Conservation (phyloP, 345 rosid species). For the Fremontodendron californicum region DNA sequence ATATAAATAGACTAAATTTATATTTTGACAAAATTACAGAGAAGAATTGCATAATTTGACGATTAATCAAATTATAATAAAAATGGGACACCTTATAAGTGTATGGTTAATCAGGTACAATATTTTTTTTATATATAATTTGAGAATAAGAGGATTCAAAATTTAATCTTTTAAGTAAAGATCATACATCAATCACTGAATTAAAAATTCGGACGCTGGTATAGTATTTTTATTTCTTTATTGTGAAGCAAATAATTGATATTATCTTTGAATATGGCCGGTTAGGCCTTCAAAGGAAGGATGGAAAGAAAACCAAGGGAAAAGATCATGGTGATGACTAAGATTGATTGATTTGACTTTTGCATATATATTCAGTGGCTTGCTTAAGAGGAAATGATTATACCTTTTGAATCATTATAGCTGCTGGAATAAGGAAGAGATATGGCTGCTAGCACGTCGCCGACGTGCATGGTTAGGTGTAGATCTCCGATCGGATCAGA, state of each 20-base stretch:
- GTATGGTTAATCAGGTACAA: not conserved
- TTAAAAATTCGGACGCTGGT: too few relatives aligned
- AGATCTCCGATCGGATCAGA: too few relatives aligned
- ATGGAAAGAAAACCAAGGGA: not conserved
- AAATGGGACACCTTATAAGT: not conserved
- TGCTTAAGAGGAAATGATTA: not conserved
- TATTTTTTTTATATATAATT: too few relatives aligned
- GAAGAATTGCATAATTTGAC: too few relatives aligned
- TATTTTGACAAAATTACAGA: too few relatives aligned
- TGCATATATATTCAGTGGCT: not conserved
- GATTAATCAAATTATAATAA: too few relatives aligned
- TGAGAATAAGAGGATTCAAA: too few relatives aligned
- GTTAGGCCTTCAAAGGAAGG: not conserved
- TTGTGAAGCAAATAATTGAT: not conserved
- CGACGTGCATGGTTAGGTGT: constrained; percentile 3
- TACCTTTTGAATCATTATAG: not conserved
- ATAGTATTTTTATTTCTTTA: not conserved
- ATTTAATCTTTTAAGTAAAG: too few relatives aligned
- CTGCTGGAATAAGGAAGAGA: not conserved
- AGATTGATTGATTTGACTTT: not conserved
- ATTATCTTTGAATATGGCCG: not conserved
- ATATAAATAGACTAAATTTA: too few relatives aligned
- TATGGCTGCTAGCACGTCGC: not conserved
- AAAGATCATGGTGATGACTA: not conserved
- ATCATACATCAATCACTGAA: too few relatives aligned